Base-by-base conservation (phyloP, 345 rosid genomes). In the Citrus cavaleriei region DNA sequence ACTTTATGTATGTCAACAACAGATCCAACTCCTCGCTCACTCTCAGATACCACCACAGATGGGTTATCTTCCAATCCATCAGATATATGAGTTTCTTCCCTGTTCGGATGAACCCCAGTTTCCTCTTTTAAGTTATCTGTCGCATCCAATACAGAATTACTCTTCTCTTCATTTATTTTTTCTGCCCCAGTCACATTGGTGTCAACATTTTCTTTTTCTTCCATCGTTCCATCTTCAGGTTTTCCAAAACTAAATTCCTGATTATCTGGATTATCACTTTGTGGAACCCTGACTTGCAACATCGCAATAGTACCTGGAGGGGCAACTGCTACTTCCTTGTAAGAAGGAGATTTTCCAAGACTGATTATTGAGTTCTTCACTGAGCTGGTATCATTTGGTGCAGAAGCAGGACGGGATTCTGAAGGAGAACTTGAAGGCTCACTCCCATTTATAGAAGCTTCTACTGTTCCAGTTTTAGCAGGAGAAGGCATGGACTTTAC, bases 301-400 rank as follows among this genome's bases (percentile, higher is more conserved):
- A 84, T 90, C 67, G 94, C 83, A 82, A 96, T 90, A 49, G 91
- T 88, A 49, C 99, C 99, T 73, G 97, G 98, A 7, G 98, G 99
- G 42, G 99, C 97, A 85, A 96, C 58, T 76, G 99, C 98, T 72
- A 96, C 98, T 86, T 96, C 99, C 89, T 92, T 96, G 87, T 96
- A 96, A 69, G 99, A 96, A 80, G 92, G 97, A 81, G 97, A 94
- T 85, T 94, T 96, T 75, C 98, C 99, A 70, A 90, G 91, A 84
- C 90, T 85, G 54, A 85, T 84, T 61, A 85, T 81, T 54, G 93
- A 79, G 46, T 66, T 86, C 81, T 88, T 91, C 63, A 78, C 24
- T 34, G 81, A 84, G 79, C 73, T 80, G 63, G 71, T 72, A 71
- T 88, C 92, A 85, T 76, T 79, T 49, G 84, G 82, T 70, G 79